Base-by-base conservation (phyloP, 2,329 filamentous ascomycete genomes). In the Alternaria consortialis region DNA sequence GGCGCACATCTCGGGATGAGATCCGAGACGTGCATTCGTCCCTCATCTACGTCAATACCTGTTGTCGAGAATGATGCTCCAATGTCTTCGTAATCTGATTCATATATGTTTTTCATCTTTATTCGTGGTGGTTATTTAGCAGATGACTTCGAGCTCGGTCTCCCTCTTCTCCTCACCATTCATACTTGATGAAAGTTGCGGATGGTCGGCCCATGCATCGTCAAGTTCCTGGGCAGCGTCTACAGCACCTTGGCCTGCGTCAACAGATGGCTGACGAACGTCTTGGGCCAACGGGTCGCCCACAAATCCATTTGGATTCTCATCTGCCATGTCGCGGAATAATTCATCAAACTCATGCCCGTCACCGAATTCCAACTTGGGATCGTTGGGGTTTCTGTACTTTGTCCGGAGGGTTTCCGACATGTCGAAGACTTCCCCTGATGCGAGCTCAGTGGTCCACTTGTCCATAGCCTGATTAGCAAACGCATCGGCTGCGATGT, bases 401-500 rank as follows among this genome's bases (percentile, higher is more conserved):
- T 56, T 48, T 3, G 57, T 60, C 20, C 52, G 43, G 13, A 60
- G 20, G 4, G 57, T 60, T 31, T 56, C 52, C 8, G 57, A 60
- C 57, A 60, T 60, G 6, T 60, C 57, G 3, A 56, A 50, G 15
- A 53, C 25, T 1, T 20, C n/a, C 4, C 53, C 57, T 7, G 57
- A 60, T 1, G 53, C 39, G 5, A 60, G 46, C 7, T 56, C 42
- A 6, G 27, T 23, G 15, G 52, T 56, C 57, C 57, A 60, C 12
- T 32, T 60, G 25, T 56, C 57, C 44, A 56, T 56, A 3, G 44
- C 57, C 15, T 50, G 31, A 15, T 60, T 60, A 8, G 70, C 70
- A n/a, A 72, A 34, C 4, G 56, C 46, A 82, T 98, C 94, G 1
- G 95, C 95, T 12, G 88, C 91, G 44, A 88, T 84, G 72, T 98